phyloP scores from a whole-genome alignment of 768 basidiomycete species.

The Epithele typhae region DNA sequence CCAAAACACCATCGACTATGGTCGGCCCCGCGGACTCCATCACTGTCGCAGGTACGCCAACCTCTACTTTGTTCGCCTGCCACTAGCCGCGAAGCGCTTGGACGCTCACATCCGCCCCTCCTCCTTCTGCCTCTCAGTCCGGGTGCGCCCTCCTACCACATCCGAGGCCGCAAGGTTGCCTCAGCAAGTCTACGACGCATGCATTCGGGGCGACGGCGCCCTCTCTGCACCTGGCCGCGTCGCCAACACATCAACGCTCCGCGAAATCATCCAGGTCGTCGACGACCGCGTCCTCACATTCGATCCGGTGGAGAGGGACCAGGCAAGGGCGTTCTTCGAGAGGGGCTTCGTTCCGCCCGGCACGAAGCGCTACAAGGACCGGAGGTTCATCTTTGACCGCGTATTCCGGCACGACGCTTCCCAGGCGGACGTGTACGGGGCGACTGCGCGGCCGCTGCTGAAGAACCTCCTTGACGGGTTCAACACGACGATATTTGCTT shows the following conservation, averaged over 20 bases:
- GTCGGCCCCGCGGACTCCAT: conserved; percentile 89
- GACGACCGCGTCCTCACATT: conserved; percentile 96
- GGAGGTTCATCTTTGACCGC: conserved; percentile 93
- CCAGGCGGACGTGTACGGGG: conserved; percentile 85
- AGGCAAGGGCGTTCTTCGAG: conserved; percentile 73
- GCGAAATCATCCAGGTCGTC: conserved; percentile 81
- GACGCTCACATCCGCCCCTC: background rate
- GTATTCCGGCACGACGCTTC: conserved; percentile 80
- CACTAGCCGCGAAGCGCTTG: background rate
- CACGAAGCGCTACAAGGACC: conserved; percentile 93
- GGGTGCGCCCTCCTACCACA: conserved; percentile 82
- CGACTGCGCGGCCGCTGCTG: conserved; percentile 82
- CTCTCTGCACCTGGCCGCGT: conserved; percentile 56
- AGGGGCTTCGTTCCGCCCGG: conserved; percentile 82
- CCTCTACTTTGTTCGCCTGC: conserved; percentile 9
- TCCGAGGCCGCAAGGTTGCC: conserved; percentile 87
- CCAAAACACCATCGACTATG: conserved; percentile 1
- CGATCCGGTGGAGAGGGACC: conserved; percentile 91
- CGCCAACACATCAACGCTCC: conserved; percentile 53
- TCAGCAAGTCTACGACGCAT: conserved; percentile 50
- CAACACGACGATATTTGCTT: conserved; percentile 97
- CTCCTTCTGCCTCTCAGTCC: conserved; percentile 48
- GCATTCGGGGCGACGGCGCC: conserved; percentile 80
- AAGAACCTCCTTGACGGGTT: conserved; percentile 87
- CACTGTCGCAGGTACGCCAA: conserved; percentile 68